Percentiles rank a stretch among this genome's conserved stretches.
Conservation (phyloP, 352 stramenopile species). For the Phytopythium oedochilum region DNA sequence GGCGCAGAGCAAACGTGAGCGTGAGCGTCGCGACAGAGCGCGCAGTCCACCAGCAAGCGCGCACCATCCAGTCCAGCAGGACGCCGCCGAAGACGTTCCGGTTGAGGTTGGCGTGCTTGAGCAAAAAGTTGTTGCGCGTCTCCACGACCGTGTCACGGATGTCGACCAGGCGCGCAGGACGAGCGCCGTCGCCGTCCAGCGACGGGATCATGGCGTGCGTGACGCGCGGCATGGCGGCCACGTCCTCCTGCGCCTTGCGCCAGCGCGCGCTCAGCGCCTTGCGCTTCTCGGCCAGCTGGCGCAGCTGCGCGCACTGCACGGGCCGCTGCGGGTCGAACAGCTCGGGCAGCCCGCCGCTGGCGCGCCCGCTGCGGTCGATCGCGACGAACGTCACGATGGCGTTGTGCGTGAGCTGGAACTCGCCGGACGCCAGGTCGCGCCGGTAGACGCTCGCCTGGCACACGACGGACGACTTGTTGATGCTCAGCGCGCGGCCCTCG, state of each 20-base stretch:
- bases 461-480: constrained; percentile 23
- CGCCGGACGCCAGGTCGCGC: constrained; percentile 15
- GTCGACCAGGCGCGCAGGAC: not conserved
- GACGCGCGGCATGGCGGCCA: constrained; percentile 14
- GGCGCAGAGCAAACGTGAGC: not conserved
- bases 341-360: constrained; percentile 13
- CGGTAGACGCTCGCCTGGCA: constrained; percentile 14
- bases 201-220: constrained; percentile 8
- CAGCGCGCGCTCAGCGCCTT: constrained; percentile 22
- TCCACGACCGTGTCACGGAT: constrained; percentile 40
- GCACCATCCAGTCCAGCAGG: constrained; percentile 29
- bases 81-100: constrained; percentile 48
- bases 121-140: constrained; percentile 39
- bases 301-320: constrained; percentile 17
- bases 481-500: constrained; percentile 42
- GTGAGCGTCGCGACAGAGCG: not conserved
- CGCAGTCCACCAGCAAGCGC: not conserved
- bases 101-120: constrained; percentile 43
- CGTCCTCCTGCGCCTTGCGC: constrained; percentile 19
- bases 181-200: not conserved
- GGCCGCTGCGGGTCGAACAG: constrained; percentile 18
- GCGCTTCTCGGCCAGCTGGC: constrained; percentile 15
- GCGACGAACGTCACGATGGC: constrained; percentile 32
- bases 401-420: constrained; percentile 29
- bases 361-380: constrained; percentile 16